Percentiles rank a stretch among this genome's conserved stretches.
Evolutionary conservation across 2,329 filamentous ascomycete species (phyloP).

Genomic region (Xylariaceae sp.): DNA sequence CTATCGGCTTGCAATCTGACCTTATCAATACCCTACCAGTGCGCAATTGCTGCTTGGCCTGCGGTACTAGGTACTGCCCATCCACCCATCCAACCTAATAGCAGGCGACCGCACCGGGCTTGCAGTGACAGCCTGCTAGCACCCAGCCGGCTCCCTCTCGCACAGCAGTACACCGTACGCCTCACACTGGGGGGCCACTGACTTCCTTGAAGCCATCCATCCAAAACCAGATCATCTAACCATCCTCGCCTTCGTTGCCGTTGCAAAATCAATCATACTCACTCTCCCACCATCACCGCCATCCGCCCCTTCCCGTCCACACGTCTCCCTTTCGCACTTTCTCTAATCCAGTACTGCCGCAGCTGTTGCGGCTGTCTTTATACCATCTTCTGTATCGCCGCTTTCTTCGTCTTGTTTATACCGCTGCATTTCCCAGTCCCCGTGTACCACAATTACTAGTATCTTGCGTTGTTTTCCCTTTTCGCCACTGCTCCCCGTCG

Average conservation of each 20-base stretch:
- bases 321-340: slow-evolving; percentile 13
- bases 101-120: background rate
- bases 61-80: background rate
- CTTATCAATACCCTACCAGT: background rate
- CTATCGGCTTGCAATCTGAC: no score
- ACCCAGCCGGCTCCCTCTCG: slow-evolving; percentile 12
- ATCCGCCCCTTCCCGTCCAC: slow-evolving; percentile 3
- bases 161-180: slow-evolving; percentile 18
- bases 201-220: slow-evolving; percentile 21
- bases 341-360: slow-evolving; percentile 7
- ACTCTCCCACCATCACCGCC: slow-evolving; percentile 4
- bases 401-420: slow-evolving; percentile 18
- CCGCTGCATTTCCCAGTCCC: slow-evolving; percentile 17
- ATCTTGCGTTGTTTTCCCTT: slow-evolving; percentile 21
- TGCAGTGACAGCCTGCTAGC: slow-evolving; percentile 1
- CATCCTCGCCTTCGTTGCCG: slow-evolving; percentile 32
- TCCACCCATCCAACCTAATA: slow-evolving; percentile 13
- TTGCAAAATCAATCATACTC: slow-evolving; percentile 26
- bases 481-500: slow-evolving; percentile 17
- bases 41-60: background rate
- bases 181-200: slow-evolving; percentile 14
- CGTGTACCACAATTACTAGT: slow-evolving; percentile 19
- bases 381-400: slow-evolving; percentile 7
- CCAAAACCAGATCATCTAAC: slow-evolving; percentile 26
- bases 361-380: slow-evolving; percentile 15